These are phyloP conservation scores for Ophiocytium majus DNA, from an alignment of 352 stramenopile species.

Conservation along the genomic window DNA sequence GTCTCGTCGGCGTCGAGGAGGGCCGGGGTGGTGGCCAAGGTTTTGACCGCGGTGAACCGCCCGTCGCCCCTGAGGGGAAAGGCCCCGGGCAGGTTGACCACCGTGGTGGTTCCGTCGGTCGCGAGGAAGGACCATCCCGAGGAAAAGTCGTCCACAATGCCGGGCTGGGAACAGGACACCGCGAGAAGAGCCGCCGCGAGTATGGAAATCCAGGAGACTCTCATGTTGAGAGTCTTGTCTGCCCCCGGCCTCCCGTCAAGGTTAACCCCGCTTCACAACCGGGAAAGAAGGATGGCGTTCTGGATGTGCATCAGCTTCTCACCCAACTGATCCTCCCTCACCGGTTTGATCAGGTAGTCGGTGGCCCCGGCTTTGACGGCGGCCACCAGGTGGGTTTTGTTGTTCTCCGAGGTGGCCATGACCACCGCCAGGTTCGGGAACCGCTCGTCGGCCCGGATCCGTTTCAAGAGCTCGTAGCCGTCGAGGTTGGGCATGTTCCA, in stretches of 20 bases:
- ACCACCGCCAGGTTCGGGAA: background rate
- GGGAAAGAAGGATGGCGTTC: no score
- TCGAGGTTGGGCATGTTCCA: background rate
- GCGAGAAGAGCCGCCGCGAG: no score
- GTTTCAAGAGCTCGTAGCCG: background rate
- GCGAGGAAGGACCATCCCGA: no score
- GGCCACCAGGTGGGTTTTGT: background rate
- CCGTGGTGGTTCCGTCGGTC: background rate
- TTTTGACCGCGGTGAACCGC: background rate
- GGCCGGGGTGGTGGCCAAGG: background rate
- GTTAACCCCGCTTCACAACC: no score
- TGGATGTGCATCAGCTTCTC: no score
- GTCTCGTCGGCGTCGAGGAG: background rate
- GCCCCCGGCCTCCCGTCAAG: no score
- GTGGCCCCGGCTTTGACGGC: background rate
- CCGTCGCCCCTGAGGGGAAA: background rate
- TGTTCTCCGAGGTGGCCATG: background rate
- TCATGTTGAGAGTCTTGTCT: no score
- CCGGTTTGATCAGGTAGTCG: background rate
- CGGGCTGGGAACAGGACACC: no score
- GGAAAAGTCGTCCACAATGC: no score
- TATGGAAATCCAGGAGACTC: no score
- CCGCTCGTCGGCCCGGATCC: background rate
- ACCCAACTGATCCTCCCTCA: no score
- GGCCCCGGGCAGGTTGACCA: background rate